Conservation (phyloP, 257 asterid species). For the Eucommia ulmoides region DNA sequence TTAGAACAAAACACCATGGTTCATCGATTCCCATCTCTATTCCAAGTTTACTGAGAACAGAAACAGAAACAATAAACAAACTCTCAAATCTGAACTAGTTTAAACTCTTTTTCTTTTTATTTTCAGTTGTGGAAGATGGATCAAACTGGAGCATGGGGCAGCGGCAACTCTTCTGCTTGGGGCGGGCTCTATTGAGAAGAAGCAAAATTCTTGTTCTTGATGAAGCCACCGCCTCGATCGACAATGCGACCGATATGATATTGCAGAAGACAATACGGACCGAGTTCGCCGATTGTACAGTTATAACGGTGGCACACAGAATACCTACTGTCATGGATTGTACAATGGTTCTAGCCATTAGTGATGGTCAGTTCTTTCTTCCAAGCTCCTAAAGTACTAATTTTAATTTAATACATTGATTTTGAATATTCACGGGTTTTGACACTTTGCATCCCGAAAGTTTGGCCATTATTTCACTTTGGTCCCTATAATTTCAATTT, state of each 20-base stretch:
- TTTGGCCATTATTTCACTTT: no score
- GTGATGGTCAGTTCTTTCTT: conserved; percentile 54
- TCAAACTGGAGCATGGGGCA: conserved; percentile 99
- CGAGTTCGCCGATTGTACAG: conserved; percentile 73
- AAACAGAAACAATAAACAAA: no score
- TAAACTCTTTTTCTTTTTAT: no score
- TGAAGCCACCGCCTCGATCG: conserved; percentile 95
- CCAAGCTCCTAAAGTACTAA: no score
- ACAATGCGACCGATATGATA: conserved; percentile 81
- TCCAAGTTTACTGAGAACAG: no score
- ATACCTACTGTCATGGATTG: conserved; percentile 98
- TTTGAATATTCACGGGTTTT: neutral
- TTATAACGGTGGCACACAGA: conserved; percentile 89
- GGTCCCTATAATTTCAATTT: no score
- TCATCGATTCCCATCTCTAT: no score
- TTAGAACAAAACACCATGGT: no score
- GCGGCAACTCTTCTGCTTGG: conserved; percentile 74
- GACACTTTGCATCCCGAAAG: no score
- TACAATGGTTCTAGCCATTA: conserved; percentile 74
- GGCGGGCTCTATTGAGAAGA: conserved; percentile 71
- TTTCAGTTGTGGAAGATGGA: conserved; percentile 84
- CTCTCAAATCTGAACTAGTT: no score
- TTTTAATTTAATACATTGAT: no score
- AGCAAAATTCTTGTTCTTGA: conserved; percentile 82
- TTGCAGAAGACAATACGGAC: conserved; percentile 75